These are phyloP conservation scores for Ophiostoma angusticollis DNA, from an alignment of 2,329 filamentous ascomycete genomes.

Conservation along the genomic window DNA sequence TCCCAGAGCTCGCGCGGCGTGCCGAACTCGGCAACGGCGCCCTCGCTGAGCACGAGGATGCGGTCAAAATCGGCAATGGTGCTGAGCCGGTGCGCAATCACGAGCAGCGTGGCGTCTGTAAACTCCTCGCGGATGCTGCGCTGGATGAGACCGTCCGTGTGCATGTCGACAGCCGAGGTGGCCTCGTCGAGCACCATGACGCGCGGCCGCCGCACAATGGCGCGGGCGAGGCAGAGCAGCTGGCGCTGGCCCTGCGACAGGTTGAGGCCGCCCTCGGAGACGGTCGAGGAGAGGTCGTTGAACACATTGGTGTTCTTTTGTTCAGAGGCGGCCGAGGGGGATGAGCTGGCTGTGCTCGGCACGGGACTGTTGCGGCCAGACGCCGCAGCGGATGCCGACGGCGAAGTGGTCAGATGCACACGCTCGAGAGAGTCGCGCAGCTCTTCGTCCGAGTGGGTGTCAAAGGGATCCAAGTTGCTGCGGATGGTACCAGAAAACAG, in stretches of 20 bases:
- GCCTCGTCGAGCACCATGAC: conserved; percentile 74
- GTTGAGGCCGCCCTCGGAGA: conserved; percentile 62
- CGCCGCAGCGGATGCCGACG: conserved; percentile 22
- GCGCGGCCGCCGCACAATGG: conserved; percentile 58
- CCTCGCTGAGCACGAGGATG: conserved; percentile 58
- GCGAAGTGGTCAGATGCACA: conserved; percentile 44
- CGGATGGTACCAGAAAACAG: conserved; percentile 69
- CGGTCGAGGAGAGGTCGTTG: conserved; percentile 44
- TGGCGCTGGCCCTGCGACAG: conserved; percentile 66
- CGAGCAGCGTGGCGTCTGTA: conserved; percentile 52
- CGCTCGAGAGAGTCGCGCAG: conserved; percentile 56
- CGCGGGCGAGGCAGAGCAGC: conserved; percentile 60
- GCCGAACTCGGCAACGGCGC: conserved; percentile 54
- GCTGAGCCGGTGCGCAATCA: conserved; percentile 64
- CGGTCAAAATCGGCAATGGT: conserved; percentile 68
- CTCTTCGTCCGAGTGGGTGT: conserved; percentile 54
- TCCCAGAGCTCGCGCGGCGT: conserved; percentile 49
- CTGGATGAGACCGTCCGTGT: conserved; percentile 62
- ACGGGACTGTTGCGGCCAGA: conserved; percentile 26
- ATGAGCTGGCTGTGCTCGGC: conserved; percentile 14
- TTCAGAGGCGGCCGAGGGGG: conserved; percentile 24
- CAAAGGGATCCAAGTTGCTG: conserved; percentile 65
- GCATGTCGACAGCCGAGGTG: conserved; percentile 67
- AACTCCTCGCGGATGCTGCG: conserved; percentile 61
- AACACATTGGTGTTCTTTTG: conserved; percentile 51